Conservation (phyloP, 208 protist genomes). For the Trypanosoma congolense region DNA sequence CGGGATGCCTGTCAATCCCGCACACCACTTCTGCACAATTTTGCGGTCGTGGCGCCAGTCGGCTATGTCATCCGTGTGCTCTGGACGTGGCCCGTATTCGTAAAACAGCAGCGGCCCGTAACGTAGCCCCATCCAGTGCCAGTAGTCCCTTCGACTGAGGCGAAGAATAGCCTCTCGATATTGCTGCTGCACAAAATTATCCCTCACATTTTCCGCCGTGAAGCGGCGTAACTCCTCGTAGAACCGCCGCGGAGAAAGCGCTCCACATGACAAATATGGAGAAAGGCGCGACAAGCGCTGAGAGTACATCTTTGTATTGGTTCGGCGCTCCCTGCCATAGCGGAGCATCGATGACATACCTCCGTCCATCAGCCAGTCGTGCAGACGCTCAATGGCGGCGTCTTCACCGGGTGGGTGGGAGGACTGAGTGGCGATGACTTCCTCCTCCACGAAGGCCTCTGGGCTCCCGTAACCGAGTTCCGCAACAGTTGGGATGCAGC, state of each 20-base stretch:
- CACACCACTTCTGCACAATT: conserved; percentile 81
- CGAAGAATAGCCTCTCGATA: conserved; percentile 76
- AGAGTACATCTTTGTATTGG: conserved; percentile 84
- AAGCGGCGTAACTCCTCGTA: conserved; percentile 72
- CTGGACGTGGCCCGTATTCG: conserved; percentile 75
- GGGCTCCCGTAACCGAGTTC: conserved; percentile 62
- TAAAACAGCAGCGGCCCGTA: conserved; percentile 80
- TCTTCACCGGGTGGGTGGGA: conserved; percentile 67
- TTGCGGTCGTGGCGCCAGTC: conserved; percentile 76
- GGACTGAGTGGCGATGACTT: conserved; percentile 73
- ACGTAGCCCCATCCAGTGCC: conserved; percentile 85
- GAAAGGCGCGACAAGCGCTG: conserved; percentile 67
- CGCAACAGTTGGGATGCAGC: conserved; percentile 52
- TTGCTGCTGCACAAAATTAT: conserved; percentile 77
- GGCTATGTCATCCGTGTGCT: conserved; percentile 64
- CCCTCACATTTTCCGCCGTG: conserved; percentile 41
- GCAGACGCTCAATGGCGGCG: conserved; percentile 46
- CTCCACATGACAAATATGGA: conserved; percentile 72
- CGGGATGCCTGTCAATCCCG: conserved; percentile 79
- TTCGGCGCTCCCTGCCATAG: conserved; percentile 56
- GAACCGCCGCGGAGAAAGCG: conserved; percentile 65
- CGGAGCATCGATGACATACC: conserved; percentile 73
- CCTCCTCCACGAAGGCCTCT: conserved; percentile 44
- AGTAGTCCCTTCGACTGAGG: conserved; percentile 82
- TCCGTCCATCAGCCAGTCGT: conserved; percentile 60